Conservation (phyloP, 768 basidiomycete genomes). For the Plicaturopsis crispa region DNA sequence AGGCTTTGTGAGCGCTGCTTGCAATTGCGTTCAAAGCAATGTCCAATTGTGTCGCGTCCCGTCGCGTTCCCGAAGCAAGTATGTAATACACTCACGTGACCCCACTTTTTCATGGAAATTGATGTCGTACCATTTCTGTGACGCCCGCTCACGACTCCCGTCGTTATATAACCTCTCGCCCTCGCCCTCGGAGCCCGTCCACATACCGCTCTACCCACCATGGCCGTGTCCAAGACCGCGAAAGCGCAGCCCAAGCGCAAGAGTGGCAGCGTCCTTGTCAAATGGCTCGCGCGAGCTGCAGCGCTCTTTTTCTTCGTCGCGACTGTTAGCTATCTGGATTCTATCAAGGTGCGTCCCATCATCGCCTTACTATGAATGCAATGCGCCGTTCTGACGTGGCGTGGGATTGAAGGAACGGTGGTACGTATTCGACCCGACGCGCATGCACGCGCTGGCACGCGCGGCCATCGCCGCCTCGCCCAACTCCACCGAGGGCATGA, state of each 20-base stretch:
- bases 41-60: too few relatives aligned
- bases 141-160: too few relatives aligned
- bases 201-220: too few relatives aligned
- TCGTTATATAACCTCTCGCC: too few relatives aligned
- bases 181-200: too few relatives aligned
- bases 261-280: neutral
- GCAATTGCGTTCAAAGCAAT: too few relatives aligned
- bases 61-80: too few relatives aligned
- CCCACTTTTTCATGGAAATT: too few relatives aligned
- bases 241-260: neutral
- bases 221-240: neutral
- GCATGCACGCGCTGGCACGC: constrained; percentile 43
- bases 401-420: constrained; percentile 39
- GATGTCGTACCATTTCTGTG: too few relatives aligned
- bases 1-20: too few relatives aligned
- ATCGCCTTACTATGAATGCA: neutral
- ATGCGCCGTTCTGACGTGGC: neutral
- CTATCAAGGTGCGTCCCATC: constrained; percentile 29
- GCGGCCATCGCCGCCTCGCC: constrained; percentile 41
- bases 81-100: too few relatives aligned
- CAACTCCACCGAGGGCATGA: constrained; percentile 42
- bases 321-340: constrained; percentile 27
- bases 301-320: constrained; percentile 2
- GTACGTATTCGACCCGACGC: constrained; percentile 55
- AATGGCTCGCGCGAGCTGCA: neutral